phyloP scores from a whole-genome alignment of 257 asterid species.

The Ilex asprella region DNA sequence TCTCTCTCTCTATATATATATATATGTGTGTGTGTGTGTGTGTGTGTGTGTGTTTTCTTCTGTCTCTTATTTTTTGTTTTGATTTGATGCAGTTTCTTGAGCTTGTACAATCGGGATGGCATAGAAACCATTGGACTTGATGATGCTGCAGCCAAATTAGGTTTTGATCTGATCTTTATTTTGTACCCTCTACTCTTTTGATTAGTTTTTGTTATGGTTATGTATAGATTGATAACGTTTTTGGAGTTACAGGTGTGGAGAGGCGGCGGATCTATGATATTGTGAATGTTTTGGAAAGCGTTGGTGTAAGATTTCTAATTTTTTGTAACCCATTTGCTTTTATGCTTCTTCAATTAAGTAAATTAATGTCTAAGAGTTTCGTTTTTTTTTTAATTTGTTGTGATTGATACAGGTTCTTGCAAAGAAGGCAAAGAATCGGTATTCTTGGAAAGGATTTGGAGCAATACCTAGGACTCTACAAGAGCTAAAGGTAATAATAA shows the following conservation, averaged over 20 bases:
- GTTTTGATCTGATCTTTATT: conserved; percentile 15
- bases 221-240: background rate
- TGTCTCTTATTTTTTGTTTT: background rate
- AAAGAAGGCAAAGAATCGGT: conserved; percentile 79
- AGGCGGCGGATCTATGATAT: conserved; percentile 98
- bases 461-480: conserved; percentile 74
- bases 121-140: conserved; percentile 84
- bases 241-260: conserved; percentile 56
- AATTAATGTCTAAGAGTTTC: background rate
- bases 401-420: conserved; percentile 52
- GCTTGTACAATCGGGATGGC: conserved; percentile 75
- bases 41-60: background rate
- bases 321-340: background rate
- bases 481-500: conserved; percentile 45
- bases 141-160: conserved; percentile 80
- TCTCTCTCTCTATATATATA: background rate
- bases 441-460: conserved; percentile 85
- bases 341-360: background rate
- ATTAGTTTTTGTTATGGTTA: no score
- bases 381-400: conserved; percentile 3
- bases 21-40: background rate
- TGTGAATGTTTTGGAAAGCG: conserved; percentile 90
- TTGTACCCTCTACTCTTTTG: background rate
- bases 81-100: conserved; percentile 55
- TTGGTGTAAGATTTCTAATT: conserved; percentile 64